Base-by-base conservation (phyloP, 1,284 basidiomycete genomes). In the Ceratobasidium sp. region DNA sequence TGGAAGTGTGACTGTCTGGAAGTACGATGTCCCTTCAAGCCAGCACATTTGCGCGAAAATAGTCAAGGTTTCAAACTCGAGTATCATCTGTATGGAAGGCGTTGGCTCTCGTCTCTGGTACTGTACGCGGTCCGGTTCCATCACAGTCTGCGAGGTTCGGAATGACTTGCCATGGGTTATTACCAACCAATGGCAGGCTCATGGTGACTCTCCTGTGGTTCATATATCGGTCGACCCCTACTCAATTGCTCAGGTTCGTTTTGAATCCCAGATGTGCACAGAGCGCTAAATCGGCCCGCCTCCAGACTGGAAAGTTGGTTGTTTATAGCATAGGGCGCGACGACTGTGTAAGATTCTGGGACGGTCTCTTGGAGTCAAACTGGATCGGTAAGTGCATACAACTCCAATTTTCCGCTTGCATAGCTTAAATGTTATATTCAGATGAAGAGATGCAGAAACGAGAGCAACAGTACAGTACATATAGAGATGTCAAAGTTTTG, bases 141-240 rank as follows among this genome's bases (percentile, higher is more conserved):
- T 99, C 58, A 87, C 90, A n/a, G 94, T 91, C 0, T 97, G 93
- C 82, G 93, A 97, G 82, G 89, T 95, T 33, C 83, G 79, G 8
- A 78, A 82, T 15, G 79, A 78, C 83, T 35, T 86, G 78, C 95
- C 95, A 2, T 99, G 96, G 96, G 84, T 90, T 7, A 90, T 94
- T 77, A 94, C 94, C 75, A 99, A 99, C 82, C 88, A 88, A 54
- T 99, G 97, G 97, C 88, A 88, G 74, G 97, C 95, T 7, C 96
- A 98, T 83, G 87, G 89, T 4, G 89, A 91, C n/a, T 85, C 93
- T 60, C 92, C 95, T 0, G 89, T 97, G n/a, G 83, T 90, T 76
- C 87, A 87, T 77, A 83, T 98, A 17, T 85, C 87, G 2, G 90
- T 93, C 23, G 94, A 98, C 82, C 89, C 90, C 20, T 89, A 87